Base-by-base conservation (phyloP, 345 rosid genomes). In the Heritiera littoralis region DNA sequence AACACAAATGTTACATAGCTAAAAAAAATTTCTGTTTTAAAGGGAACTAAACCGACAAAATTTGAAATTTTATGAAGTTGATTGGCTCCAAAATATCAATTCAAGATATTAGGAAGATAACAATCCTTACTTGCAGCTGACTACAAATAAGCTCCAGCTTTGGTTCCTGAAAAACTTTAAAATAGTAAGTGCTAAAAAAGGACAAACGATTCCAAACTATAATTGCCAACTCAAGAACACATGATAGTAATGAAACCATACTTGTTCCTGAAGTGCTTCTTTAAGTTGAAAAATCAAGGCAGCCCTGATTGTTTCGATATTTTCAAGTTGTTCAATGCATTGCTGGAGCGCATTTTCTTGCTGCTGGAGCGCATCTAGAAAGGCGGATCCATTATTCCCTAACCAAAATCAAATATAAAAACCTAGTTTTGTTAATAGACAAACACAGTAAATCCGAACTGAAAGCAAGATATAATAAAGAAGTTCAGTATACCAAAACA, bases 231-330 rank as follows among this genome's bases (percentile, higher is more conserved):
- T 78, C 43, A 67, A 61, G 81, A 73, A 48, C 73, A 78, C 43
- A 72, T 46, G 78, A 45, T 66, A 51, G 43, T 30, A n/a, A 18
- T 66, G 38, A 65, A 46, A 45, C 14, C 54, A 15, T 90, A 92
- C 93, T 83, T 92, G 93, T 66, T 89, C 95, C 55, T 79, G 81
- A 77, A 92, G 88, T 69, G 95, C 93, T 77, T 86, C 93, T 86
- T 86, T 92, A 75, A 92, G 92, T 81, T 90, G 92, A 81, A 82
- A 81, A 83, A 88, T 80, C 85, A 92, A 76, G 54, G 85, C 43
- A 77, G 80, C 81, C 83, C 93, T 86, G 40, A 79, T 80, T 28
- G 87, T 80, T 83, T 92, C 91, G 72, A 86, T 88, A 86, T 65
- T 86, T 84, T 89, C 90, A 74, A 92, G 88, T 72, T 84, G 89